Evolutionary conservation across 805 yeast species (phyloP).

Genomic region (Zygotorulaspora florentina): DNA sequence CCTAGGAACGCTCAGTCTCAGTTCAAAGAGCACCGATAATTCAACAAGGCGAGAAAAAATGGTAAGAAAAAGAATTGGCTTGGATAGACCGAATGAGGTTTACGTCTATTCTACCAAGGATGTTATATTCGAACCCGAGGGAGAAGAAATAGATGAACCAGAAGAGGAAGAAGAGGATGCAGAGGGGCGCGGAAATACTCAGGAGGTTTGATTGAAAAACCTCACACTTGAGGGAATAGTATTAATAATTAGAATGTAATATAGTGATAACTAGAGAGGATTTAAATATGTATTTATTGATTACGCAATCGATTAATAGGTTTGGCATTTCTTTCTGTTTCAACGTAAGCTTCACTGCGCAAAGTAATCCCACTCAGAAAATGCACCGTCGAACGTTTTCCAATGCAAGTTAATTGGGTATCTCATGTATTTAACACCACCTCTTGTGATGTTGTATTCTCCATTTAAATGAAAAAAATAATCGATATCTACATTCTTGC

Average conservation of each 20-base stretch:
- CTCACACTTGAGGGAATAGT: too few relatives aligned
- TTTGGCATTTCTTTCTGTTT: neutral
- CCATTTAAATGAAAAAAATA: conserved; percentile 19
- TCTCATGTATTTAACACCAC: conserved; percentile 27
- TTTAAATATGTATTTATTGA: too few relatives aligned
- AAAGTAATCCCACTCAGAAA: conserved; percentile 30
- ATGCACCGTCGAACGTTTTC: conserved; percentile 24
- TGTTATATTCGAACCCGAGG: conserved; percentile 39
- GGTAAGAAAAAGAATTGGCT: conserved; percentile 27
- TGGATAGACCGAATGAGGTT: conserved; percentile 35
- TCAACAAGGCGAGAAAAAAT: conserved; percentile 20
- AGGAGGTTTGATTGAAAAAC: too few relatives aligned
- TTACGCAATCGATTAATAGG: too few relatives aligned
- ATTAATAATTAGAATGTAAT: too few relatives aligned
- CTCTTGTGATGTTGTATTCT: conserved; percentile 21
- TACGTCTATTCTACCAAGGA: conserved; percentile 43
- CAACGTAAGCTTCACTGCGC: conserved; percentile 3
- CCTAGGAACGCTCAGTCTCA: conserved; percentile 51
- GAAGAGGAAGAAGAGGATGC: neutral
- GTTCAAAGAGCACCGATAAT: conserved; percentile 25
- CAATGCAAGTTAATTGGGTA: conserved; percentile 27
- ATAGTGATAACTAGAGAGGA: too few relatives aligned
- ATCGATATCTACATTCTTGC: conserved; percentile 24
- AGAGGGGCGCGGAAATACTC: too few relatives aligned
- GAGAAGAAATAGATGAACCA: conserved; percentile 10